Evolutionary conservation across 495 filamentous ascomycete species (phyloP).

Genomic region (Trichoderma gamsii): DNA sequence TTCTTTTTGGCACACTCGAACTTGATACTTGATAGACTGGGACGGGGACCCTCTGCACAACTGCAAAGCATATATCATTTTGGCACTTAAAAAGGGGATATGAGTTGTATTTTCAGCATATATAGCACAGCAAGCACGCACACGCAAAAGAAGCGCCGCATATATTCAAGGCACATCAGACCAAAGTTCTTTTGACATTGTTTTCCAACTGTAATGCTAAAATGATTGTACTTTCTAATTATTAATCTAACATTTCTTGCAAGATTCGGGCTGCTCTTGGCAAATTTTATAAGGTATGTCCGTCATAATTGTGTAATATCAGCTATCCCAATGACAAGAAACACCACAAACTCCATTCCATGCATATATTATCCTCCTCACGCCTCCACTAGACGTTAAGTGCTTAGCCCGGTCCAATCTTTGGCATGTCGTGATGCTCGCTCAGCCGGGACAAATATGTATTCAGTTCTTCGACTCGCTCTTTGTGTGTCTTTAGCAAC

Average conservation of each 20-base stretch:
- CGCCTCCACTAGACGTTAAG: not conserved
- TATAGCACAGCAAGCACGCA: constrained; percentile 15
- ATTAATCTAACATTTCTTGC: no score
- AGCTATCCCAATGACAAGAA: not conserved
- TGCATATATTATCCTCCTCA: not conserved
- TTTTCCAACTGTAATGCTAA: no score
- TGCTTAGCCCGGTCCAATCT: constrained; percentile 65
- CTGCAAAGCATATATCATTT: constrained; percentile 4
- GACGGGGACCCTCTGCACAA: not conserved
- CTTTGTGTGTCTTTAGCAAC: constrained; percentile 91
- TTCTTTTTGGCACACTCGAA: not conserved
- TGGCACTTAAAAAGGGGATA: constrained; percentile 20
- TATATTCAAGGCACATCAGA: not conserved
- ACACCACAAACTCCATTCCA: constrained; percentile 10
- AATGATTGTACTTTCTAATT: no score
- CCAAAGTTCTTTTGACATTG: no score
- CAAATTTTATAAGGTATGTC: no score
- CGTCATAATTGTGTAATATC: no score
- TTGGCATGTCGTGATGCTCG: constrained; percentile 97
- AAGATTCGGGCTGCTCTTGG: no score
- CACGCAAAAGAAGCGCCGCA: constrained; percentile 21
- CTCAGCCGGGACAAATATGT: constrained; percentile 84
- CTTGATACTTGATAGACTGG: constrained; percentile 5
- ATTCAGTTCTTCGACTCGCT: constrained; percentile 93
- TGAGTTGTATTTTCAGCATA: constrained; percentile 20